These are phyloP conservation scores for Mortierella sp. DNA, from an alignment of 371 early-diverging fungal genomes.

Conservation along the genomic window DNA sequence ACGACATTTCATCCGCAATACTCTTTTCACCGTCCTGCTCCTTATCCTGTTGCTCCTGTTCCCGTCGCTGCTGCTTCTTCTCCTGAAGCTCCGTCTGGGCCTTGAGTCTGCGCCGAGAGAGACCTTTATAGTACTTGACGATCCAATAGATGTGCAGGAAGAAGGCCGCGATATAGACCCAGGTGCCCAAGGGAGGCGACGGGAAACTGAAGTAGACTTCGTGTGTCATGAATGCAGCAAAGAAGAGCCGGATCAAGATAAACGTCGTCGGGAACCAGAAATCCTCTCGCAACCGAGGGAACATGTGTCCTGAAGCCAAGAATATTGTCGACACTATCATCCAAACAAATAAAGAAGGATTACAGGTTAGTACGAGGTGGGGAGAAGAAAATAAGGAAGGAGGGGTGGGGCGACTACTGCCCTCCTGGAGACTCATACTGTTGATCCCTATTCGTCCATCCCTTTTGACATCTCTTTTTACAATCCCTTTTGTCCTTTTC, in stretches of 20 bases:
- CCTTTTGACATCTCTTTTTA: too few relatives aligned
- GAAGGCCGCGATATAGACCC: constrained; percentile 17
- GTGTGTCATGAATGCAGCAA: constrained; percentile 19
- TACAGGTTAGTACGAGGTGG: not conserved
- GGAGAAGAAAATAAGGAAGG: too few relatives aligned
- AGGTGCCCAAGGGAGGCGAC: not conserved
- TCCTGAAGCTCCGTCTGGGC: not conserved
- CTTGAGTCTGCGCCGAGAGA: constrained; percentile 3
- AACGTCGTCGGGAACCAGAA: constrained; percentile 46
- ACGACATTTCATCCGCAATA: too few relatives aligned
- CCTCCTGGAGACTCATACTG: too few relatives aligned
- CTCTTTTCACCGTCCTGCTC: too few relatives aligned
- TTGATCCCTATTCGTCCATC: too few relatives aligned
- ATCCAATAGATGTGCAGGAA: constrained; percentile 34
- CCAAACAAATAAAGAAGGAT: not conserved
- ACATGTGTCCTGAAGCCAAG: constrained; percentile 24
- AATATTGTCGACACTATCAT: constrained; percentile 38
- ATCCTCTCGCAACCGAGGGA: constrained; percentile 23
- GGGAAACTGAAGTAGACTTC: constrained; percentile 22
- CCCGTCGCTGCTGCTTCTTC: constrained; percentile 2
- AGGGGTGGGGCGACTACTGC: too few relatives aligned
- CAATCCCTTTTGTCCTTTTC: too few relatives aligned
- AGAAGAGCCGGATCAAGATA: constrained; percentile 20
- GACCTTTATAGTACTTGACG: constrained; percentile 18
- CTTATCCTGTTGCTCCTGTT: too few relatives aligned